Conservation (phyloP, 2,329 filamentous ascomycete genomes). For the Talaromyces sp. region DNA sequence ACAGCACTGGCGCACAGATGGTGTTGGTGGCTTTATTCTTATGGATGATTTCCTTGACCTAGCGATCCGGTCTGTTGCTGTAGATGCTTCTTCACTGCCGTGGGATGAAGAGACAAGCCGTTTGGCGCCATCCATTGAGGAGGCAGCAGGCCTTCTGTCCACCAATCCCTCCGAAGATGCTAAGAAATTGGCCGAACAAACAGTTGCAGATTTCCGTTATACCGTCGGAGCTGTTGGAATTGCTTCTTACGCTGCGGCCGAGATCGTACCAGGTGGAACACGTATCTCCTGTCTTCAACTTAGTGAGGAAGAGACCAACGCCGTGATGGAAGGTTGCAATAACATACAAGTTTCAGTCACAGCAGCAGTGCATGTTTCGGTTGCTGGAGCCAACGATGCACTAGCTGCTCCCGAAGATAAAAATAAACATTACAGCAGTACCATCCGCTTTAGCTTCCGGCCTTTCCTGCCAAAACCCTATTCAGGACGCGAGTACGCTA, state of each 20-base stretch:
- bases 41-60: constrained; percentile 27
- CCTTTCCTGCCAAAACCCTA: constrained; percentile 31
- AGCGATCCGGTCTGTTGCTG: constrained; percentile 20
- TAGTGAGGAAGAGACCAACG: constrained; percentile 23
- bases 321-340: constrained; percentile 23
- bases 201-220: constrained; percentile 23
- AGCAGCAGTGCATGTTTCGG: constrained; percentile 33
- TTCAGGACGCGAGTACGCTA: constrained; percentile 27
- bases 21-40: constrained; percentile 22
- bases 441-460: constrained; percentile 31
- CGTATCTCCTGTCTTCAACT: constrained; percentile 22
- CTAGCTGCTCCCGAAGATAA: constrained; percentile 22
- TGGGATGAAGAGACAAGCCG: constrained; percentile 31
- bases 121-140: constrained; percentile 27
- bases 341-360: constrained; percentile 27
- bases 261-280: constrained; percentile 25
- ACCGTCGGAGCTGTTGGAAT: constrained; percentile 27
- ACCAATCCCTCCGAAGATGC: constrained; percentile 12
- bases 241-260: constrained; percentile 23
- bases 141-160: constrained; percentile 24
- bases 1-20: constrained; percentile 21
- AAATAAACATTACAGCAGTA: constrained; percentile 32
- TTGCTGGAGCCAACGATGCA: constrained; percentile 32
- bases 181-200: constrained; percentile 21
- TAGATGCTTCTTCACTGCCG: constrained; percentile 26